Evolutionary conservation across 2,329 filamentous ascomycete genomes (phyloP), one percentile per base, ranked within the genome.

Genomic region (Talaromyces rugulosus): DNA sequence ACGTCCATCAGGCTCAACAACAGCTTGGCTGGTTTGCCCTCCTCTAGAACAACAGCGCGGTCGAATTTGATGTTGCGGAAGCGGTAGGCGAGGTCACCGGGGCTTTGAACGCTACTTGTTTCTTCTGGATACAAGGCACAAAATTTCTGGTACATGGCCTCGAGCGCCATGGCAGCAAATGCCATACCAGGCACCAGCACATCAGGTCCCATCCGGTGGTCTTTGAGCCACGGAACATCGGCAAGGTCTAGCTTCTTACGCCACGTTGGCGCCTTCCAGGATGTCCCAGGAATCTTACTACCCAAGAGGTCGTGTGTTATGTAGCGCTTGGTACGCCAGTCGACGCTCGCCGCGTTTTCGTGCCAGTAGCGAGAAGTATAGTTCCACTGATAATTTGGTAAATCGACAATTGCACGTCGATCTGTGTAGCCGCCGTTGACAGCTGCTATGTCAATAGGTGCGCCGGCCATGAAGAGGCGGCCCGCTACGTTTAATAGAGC

Each of bases 351-450:
- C 6, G 33, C 28, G 27, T 30, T 56, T 18, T 62, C 60, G 16
- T 50, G 14, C 60, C 60, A 62, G 47, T 33, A 53, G 0, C 4
- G 28, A 3, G 18, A 33, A 1, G 44, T 23, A 40, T 62, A 31
- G 40, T 58, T 53, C 60, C 60, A 62, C 6, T 36, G 27, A 30
- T 59, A 59, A 3, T 31, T 33, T 1, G 58, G 58, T 2, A 59
- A 50, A 18, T 59, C 58, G 5, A 53, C 28, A 14, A 59, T 50
- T 5, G 36, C 18, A 36, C 34, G 5, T 40, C n/a, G 31, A n/a
- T n/a, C n/a, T n/a, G n/a, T n/a, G n/a, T n/a, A n/a, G n/a, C n/a
- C n/a, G n/a, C n/a, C n/a, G n/a, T 42, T 58, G 23, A 44, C 33
- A 27, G 18, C 7, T 52, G 3, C 23, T 23, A 18, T 9, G 5